Conservation (phyloP, 2,329 filamentous ascomycete genomes). For the Aspergillus brasiliensis region DNA sequence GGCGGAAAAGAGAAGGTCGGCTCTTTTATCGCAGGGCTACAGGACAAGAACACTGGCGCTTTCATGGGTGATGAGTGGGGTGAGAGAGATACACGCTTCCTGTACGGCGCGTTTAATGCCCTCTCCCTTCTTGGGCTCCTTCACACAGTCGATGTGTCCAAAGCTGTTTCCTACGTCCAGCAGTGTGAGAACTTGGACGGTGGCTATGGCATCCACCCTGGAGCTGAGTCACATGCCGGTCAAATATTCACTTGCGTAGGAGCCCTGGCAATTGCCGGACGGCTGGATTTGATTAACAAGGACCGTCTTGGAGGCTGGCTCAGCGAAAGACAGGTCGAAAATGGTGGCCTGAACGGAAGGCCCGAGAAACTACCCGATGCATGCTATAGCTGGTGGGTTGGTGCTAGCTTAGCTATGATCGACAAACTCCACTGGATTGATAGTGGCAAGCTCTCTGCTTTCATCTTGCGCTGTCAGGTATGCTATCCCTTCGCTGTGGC, state of each 20-base stretch:
- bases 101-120: constrained; percentile 87
- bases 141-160: constrained; percentile 73
- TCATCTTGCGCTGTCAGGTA: constrained; percentile 84
- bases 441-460: constrained; percentile 71
- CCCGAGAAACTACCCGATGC: constrained; percentile 96
- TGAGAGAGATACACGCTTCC: constrained; percentile 90
- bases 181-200: constrained; percentile 92
- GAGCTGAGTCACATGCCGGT: constrained; percentile 90
- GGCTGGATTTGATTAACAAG: constrained; percentile 77
- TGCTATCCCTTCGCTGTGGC: constrained; percentile 15
- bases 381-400: constrained; percentile 99
- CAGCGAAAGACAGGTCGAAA: constrained; percentile 84
- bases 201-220: constrained; percentile 85
- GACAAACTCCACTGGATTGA: constrained; percentile 91
- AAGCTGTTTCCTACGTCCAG: constrained; percentile 76
- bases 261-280: constrained; percentile 78
- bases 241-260: constrained; percentile 95
- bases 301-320: constrained; percentile 87
- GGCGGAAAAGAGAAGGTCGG: constrained; percentile 72
- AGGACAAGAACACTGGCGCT: constrained; percentile 78
- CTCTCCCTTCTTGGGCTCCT: constrained; percentile 79
- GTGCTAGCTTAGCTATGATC: constrained; percentile 89
- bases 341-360: constrained; percentile 87
- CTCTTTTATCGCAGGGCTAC: constrained; percentile 78
- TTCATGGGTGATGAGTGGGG: constrained; percentile 97